A percentile compares a stretch with the other conserved stretches of the same genome.
These are phyloP conservation scores for Elsinoe batatas DNA, from an alignment of 2,329 filamentous ascomycete species.

Conservation along the genomic window DNA sequence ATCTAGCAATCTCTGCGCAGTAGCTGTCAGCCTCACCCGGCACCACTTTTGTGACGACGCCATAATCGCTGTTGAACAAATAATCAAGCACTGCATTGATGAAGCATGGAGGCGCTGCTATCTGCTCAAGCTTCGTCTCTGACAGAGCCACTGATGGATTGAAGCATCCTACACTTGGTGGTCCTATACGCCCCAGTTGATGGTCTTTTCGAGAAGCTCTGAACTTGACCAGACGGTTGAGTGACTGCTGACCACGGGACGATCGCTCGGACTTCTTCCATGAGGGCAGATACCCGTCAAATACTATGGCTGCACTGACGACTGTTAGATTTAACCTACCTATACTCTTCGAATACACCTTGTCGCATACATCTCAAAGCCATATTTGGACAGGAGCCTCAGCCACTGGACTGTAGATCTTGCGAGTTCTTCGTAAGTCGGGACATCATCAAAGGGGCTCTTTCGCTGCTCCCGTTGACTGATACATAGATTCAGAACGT, in stretches of 20 bases:
- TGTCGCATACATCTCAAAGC: constrained; percentile 49
- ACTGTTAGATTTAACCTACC: constrained; percentile 12
- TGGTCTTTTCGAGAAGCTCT: constrained; percentile 28
- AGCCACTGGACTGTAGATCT: constrained; percentile 53
- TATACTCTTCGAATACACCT: constrained; percentile 10
- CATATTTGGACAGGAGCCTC: constrained; percentile 43
- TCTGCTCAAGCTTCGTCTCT: constrained; percentile 24
- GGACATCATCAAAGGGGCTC: constrained; percentile 43
- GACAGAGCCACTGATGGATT: constrained; percentile 17
- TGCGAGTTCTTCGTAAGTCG: constrained; percentile 56
- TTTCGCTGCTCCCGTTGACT: constrained; percentile 28
- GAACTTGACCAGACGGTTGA: constrained; percentile 46
- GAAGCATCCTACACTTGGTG: not conserved
- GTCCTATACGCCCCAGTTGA: constrained; percentile 14
- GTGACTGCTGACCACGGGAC: constrained; percentile 49
- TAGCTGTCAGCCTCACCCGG: constrained; percentile 78
- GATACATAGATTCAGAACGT: constrained; percentile 53
- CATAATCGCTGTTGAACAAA: constrained; percentile 38
- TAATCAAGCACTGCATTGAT: constrained; percentile 68
- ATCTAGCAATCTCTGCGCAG: constrained; percentile 58
- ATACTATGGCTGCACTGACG: constrained; percentile 60
- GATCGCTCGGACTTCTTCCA: constrained; percentile 55
- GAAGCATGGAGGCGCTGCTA: constrained; percentile 57
- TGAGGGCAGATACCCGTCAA: constrained; percentile 70
- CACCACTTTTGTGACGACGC: constrained; percentile 48